A percentile compares a stretch with the other conserved stretches of the same genome.
Conservation (phyloP, 1,284 basidiomycete genomes). For the Thecaphora thlaspeos region DNA sequence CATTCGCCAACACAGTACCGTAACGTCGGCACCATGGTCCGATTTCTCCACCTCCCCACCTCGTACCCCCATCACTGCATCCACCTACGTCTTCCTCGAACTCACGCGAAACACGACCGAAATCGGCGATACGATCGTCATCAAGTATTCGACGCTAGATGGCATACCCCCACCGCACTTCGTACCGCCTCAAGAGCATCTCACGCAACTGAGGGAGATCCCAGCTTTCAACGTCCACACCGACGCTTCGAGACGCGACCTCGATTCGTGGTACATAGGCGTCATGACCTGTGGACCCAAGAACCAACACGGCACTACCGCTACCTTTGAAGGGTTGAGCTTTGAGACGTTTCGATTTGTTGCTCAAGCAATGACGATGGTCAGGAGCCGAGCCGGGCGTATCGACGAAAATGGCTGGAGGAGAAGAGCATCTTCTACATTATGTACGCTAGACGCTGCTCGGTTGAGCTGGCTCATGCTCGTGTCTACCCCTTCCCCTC, state of each 20-base stretch:
- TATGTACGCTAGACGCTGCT: too few relatives aligned
- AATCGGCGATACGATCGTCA: neutral
- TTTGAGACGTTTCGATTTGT: neutral
- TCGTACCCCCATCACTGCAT: neutral
- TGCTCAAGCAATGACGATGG: too few relatives aligned
- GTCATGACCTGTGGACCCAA: neutral
- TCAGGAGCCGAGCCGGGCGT: too few relatives aligned
- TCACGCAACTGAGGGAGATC: neutral
- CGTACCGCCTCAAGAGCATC: too few relatives aligned
- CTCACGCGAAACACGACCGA: neutral
- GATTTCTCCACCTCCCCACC: neutral
- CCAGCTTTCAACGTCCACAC: neutral
- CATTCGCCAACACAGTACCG: too few relatives aligned
- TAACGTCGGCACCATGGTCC: neutral
- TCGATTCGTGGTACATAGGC: neutral
- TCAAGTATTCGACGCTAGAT: too few relatives aligned
- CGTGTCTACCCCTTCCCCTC: too few relatives aligned
- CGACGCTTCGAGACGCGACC: neutral
- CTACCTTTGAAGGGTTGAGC: neutral
- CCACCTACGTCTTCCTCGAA: neutral
- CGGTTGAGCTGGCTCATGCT: too few relatives aligned
- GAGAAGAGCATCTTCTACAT: too few relatives aligned
- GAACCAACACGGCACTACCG: neutral
- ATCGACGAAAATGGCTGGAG: too few relatives aligned
- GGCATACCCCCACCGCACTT: too few relatives aligned